Base-by-base conservation (phyloP, 345 rosid species). In the Populus ilicifolia region DNA sequence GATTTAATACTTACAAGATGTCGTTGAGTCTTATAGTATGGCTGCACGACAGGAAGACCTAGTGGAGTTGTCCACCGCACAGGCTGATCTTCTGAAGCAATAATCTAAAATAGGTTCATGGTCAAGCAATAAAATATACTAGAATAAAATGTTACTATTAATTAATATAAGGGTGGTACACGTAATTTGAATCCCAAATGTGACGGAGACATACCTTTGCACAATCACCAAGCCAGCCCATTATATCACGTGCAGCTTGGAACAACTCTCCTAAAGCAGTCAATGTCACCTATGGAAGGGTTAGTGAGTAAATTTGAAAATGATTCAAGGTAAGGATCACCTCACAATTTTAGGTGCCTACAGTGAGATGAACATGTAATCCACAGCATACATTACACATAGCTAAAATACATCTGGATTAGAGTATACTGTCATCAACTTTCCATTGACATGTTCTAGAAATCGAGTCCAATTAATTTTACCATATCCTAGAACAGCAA, bases 41-140 rank as follows among this genome's bases (percentile, higher is more conserved):
- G 99, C 84, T 96, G 99, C 77, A 96, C 90, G 73, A 96, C 97
- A 44, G 98, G 99, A 78, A 96, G 99, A 46, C 98, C 99, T 48
- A 96, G 89, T 63, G 99, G 99, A 25, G 99, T 93, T 72, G 88
- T 89, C 99, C 99, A 93, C 73, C 79, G 87, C 69, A 96, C 98
- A 33, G 99, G 89, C 77, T 93, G 89, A 77, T 91, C 93, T 75
- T 90, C 96, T 10, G 93, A 84, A 68, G 98, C 94, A 27, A 96
- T 87, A 67, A 96, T 83, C 99, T 96, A 84, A 41, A 85, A 41
- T 56, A 66, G 23, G 48, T 75, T 63, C 79, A 80, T 43, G 30
- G 33, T 30, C 68, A 38, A 80, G 46, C 18, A 52, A 52, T 62
- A 73, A 30, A 71, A 77, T 38, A 59, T 30, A 71, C 59, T 35